A percentile compares a stretch with the other conserved stretches of the same genome.
These are phyloP conservation scores for Kwoniella sp. DNA, from an alignment of 768 basidiomycete genomes.

Conservation along the genomic window DNA sequence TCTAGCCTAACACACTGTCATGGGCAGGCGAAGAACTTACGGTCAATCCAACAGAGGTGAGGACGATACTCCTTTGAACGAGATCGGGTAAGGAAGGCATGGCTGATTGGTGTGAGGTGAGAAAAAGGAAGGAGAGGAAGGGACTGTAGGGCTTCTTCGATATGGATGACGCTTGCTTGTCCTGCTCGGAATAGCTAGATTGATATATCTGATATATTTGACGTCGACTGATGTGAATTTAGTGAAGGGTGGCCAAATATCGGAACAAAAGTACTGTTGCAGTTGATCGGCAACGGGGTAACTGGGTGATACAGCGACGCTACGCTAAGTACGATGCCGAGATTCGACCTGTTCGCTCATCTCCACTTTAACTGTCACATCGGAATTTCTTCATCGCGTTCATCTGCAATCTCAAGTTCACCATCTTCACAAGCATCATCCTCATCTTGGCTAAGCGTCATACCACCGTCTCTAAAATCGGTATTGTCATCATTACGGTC, in stretches of 20 bases:
- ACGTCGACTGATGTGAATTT: background rate
- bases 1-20: too few relatives aligned
- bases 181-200: too few relatives aligned
- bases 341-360: background rate
- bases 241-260: background rate
- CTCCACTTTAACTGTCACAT: background rate
- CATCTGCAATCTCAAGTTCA: background rate
- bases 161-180: too few relatives aligned
- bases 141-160: too few relatives aligned
- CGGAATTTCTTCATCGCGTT: background rate
- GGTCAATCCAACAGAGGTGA: conserved; percentile 27
- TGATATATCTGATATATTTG: too few relatives aligned
- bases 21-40: too few relatives aligned
- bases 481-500: background rate
- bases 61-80: conserved; percentile 21
- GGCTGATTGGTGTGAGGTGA: background rate
- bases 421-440: background rate
- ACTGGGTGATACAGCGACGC: too few relatives aligned
- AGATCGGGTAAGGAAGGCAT: conserved; percentile 24
- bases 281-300: too few relatives aligned
- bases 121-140: too few relatives aligned
- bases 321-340: background rate
- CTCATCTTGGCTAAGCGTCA: background rate
- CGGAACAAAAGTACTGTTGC: too few relatives aligned
- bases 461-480: background rate